Evolutionary conservation across 441 rosid species (phyloP), one percentile per base, ranked within the genome.

Genomic region (Eutrema salsugineum): DNA sequence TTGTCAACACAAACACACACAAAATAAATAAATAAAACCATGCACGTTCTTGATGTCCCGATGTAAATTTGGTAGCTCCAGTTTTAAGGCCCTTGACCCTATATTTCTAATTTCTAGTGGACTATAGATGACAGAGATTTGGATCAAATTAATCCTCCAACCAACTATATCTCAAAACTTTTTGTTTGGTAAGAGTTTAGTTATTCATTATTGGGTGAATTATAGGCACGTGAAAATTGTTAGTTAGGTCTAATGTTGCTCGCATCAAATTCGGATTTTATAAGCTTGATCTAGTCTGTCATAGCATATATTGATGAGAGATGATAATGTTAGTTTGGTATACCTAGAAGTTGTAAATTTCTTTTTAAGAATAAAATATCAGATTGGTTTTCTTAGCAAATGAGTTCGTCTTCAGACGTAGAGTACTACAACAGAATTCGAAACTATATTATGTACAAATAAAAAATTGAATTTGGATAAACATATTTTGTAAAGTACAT

Each of bases 121-220:
- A 69, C 48, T 58, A 47, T 24, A 58, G 12, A 36, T 38, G 47
- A 22, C 4, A 46, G 15, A 35, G 38, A 16, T 11, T 44, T 35
- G 48, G 66, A 47, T 66, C 74, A 47, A 48, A 36, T n/a, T n/a
- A n/a, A n/a, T 38, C 44, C 20, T 53, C 53, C 20, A 67, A 66
- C 39, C 11, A 54, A 19, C 46, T 35, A 17, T 20, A 8, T 57
- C 17, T 57, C 36, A n/a, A 4, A 30, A 32, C 19, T 47, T 46
- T 22, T 11, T 49, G 32, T 49, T 49, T 8, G 32, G 32, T 50
- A 33, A 49, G 30, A 49, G 14, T 49, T 20, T 20, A n/a, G n/a
- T n/a, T 6, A 49, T 49, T 28, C 32, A 28, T 28, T 28, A 28
- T 7, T 28, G 6, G 1, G 6, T 6, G 24, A 22, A 22, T 22